Percentiles rank a stretch among this genome's conserved stretches.
Evolutionary conservation across 306 rosid genomes (phyloP).

Genomic region (Quercus parvula): DNA sequence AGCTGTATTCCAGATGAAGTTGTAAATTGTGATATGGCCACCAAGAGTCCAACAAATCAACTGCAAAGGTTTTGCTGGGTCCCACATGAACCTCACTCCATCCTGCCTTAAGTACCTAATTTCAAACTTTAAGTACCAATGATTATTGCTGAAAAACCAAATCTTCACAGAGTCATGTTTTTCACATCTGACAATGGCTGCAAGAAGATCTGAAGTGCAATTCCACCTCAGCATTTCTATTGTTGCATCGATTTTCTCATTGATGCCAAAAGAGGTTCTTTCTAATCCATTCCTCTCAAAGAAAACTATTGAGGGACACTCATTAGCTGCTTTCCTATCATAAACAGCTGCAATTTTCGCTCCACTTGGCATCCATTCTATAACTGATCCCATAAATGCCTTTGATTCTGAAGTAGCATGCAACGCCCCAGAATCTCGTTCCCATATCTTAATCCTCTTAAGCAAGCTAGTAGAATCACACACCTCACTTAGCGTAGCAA

Average conservation of each 20-base stretch:
- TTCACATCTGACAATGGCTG: slow-evolving; percentile 71
- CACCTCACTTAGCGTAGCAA: slow-evolving; percentile 53
- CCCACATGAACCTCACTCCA: slow-evolving; percentile 70
- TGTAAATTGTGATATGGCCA: slow-evolving; percentile 65
- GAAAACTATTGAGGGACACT: slow-evolving; percentile 70
- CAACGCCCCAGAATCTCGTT: slow-evolving; percentile 71
- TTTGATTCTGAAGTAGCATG: slow-evolving; percentile 71
- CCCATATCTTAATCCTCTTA: slow-evolving; percentile 83
- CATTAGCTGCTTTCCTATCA: slow-evolving; percentile 53
- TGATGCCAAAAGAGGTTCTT: slow-evolving; percentile 68
- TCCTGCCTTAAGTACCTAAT: slow-evolving; percentile 67
- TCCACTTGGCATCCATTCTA: slow-evolving; percentile 99
- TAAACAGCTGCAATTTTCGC: slow-evolving; percentile 86
- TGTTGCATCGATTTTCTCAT: slow-evolving; percentile 48
- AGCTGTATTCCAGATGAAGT: slow-evolving; percentile 79
- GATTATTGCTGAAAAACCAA: slow-evolving; percentile 87
- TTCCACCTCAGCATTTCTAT: slow-evolving; percentile 78
- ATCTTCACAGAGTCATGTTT: slow-evolving; percentile 67
- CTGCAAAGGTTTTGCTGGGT: slow-evolving; percentile 71
- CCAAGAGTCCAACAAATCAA: slow-evolving; percentile 83
- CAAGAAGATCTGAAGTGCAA: slow-evolving; percentile 97
- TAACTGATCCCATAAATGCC: slow-evolving; percentile 54
- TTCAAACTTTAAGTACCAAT: slow-evolving; percentile 90
- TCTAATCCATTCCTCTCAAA: slow-evolving; percentile 92
- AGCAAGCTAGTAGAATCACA: slow-evolving; percentile 26